Conservation (phyloP, 208 protist genomes). For the Acanthamoeba sp. region DNA sequence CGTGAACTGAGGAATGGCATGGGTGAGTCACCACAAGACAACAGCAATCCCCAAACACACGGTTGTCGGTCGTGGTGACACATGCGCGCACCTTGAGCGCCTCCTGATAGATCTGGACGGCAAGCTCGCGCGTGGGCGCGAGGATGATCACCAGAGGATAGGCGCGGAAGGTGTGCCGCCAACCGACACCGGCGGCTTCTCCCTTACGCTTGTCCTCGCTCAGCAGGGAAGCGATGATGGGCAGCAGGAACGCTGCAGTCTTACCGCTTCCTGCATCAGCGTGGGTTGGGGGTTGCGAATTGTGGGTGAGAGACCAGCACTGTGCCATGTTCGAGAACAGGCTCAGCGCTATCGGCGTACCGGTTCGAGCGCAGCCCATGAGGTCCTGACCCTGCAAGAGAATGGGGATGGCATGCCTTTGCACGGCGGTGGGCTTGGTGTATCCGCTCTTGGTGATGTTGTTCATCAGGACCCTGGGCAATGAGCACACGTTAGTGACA, state of each 20-base stretch:
- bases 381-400: constrained; percentile 95
- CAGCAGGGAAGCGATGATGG: constrained; percentile 95
- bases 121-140: constrained; percentile 97
- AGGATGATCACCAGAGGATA: constrained; percentile 95
- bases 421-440: constrained; percentile 98
- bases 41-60: too few species aligned
- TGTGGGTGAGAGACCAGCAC: too few species aligned
- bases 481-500: neutral
- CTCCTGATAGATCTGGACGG: constrained; percentile 97
- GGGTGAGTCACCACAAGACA: too few species aligned
- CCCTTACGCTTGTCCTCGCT: constrained; percentile 83
- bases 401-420: constrained; percentile 98
- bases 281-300: too few species aligned
- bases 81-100: constrained; percentile 78
- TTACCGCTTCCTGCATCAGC: constrained; percentile 94
- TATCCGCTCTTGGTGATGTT: constrained; percentile 97
- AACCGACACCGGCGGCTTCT: constrained; percentile 23
- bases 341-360: neutral
- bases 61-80: neutral
- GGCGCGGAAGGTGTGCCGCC: constrained; percentile 70
- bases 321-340: too few species aligned
- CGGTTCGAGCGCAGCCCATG: constrained; percentile 99
- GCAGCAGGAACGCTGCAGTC: constrained; percentile 99
- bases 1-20: neutral
- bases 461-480: constrained; percentile 88